Evolutionary conservation across 73 alveolate species (phyloP).

Genomic region (Halteria grandinella): DNA sequence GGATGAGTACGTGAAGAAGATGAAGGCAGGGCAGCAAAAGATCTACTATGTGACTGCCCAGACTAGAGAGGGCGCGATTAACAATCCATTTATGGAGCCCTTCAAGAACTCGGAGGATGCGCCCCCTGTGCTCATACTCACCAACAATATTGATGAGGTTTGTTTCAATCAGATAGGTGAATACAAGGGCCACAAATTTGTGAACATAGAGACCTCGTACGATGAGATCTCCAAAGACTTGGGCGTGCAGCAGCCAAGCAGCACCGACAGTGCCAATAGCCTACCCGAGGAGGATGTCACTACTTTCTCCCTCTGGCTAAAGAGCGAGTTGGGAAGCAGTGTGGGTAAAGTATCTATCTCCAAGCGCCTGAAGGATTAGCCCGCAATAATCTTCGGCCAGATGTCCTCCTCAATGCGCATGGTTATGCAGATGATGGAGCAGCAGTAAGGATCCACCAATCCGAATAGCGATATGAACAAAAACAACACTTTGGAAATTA

Average conservation of each 20-base stretch:
- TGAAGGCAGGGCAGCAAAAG: slow-evolving; percentile 86
- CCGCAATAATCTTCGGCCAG: slow-evolving; percentile 76
- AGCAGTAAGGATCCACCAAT: slow-evolving; percentile 25
- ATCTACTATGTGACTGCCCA: slow-evolving; percentile 80
- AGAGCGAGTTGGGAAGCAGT: slow-evolving; percentile 73
- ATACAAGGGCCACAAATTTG: slow-evolving; percentile 73
- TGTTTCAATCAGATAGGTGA: slow-evolving; percentile 66
- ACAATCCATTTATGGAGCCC: slow-evolving; percentile 79
- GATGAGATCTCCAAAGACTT: slow-evolving; percentile 70
- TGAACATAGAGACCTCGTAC: slow-evolving; percentile 74
- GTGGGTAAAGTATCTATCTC: slow-evolving; percentile 77
- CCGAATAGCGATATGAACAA: neutral
- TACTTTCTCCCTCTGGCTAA: slow-evolving; percentile 84
- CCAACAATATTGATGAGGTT: slow-evolving; percentile 84
- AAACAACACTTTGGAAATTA: slow-evolving; percentile 74
- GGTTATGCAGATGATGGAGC: slow-evolving; percentile 73
- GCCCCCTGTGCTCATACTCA: slow-evolving; percentile 80
- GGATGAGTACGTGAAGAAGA: slow-evolving; percentile 82
- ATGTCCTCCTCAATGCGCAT: slow-evolving; percentile 80
- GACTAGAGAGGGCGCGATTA: slow-evolving; percentile 31
- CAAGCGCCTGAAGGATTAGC: slow-evolving; percentile 69
- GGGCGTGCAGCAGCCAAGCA: slow-evolving; percentile 28
- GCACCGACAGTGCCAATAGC: no score
- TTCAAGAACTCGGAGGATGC: slow-evolving; percentile 64
- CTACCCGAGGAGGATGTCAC: slow-evolving; percentile 81